phyloP scores from a whole-genome alignment of 208 protist genomes.

The Wallacemonas sp. region DNA sequence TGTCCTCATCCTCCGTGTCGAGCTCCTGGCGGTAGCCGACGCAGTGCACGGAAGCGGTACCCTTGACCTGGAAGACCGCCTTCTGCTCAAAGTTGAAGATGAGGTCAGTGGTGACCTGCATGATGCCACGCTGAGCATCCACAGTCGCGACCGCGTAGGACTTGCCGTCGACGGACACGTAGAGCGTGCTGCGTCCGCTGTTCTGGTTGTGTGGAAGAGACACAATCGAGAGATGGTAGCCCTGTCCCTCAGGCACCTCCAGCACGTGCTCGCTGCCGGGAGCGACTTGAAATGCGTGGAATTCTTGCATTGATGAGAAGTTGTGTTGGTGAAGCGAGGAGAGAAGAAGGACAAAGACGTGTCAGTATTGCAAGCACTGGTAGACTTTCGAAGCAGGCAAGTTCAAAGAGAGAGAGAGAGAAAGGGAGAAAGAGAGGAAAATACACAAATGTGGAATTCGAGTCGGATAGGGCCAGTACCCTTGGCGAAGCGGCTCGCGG shows the following conservation, averaged over 20 bases:
- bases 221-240: constrained; percentile 77
- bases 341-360: too few relatives aligned
- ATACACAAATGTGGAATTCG: too few relatives aligned
- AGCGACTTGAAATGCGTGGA: constrained; percentile 77
- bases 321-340: neutral
- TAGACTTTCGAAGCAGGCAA: too few relatives aligned
- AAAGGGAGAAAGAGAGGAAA: too few relatives aligned
- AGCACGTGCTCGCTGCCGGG: constrained; percentile 71
- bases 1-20: constrained; percentile 47
- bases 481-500: too few relatives aligned
- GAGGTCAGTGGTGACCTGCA: constrained; percentile 75
- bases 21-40: constrained; percentile 77
- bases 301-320: constrained; percentile 59
- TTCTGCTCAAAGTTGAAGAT: constrained; percentile 79
- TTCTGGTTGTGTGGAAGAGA: constrained; percentile 55
- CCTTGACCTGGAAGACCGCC: constrained; percentile 83
- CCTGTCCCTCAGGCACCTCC: constrained; percentile 41
- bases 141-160: constrained; percentile 75
- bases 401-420: too few relatives aligned
- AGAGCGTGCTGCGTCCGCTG: constrained; percentile 75
- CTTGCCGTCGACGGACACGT: constrained; percentile 81
- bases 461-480: too few relatives aligned
- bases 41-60: constrained; percentile 68
- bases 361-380: too few relatives aligned
- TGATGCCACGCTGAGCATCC: constrained; percentile 49